These are phyloP conservation scores for Aureobasidium sp. DNA, from an alignment of 2,329 filamentous ascomycete genomes.

Conservation along the genomic window DNA sequence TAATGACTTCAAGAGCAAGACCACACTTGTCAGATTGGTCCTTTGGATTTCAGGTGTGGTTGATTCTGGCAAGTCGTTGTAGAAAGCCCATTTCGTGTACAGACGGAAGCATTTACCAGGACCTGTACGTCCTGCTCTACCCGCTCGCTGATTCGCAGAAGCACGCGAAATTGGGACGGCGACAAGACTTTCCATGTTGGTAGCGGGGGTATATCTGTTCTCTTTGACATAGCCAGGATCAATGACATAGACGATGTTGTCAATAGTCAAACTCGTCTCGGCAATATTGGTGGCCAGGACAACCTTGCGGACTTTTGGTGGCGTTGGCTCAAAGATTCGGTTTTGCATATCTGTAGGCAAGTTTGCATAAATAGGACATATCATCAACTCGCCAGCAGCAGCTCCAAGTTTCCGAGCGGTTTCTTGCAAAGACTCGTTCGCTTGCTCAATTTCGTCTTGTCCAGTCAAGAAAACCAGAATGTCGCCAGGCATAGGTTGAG, in stretches of 20 bases:
- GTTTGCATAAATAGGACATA: conserved; percentile 91
- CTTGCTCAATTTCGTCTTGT: conserved; percentile 90
- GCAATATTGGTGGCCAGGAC: conserved; percentile 95
- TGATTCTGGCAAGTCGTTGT: conserved; percentile 89
- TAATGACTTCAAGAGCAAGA: conserved; percentile 78
- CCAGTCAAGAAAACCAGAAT: conserved; percentile 93
- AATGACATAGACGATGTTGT: conserved; percentile 93
- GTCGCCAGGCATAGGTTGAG: conserved; percentile 67
- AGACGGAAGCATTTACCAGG: conserved; percentile 89
- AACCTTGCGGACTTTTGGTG: conserved; percentile 76
- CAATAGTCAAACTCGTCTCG: conserved; percentile 90
- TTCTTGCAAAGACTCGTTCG: conserved; percentile 74
- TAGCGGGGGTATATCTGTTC: conserved; percentile 83
- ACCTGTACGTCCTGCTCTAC: conserved; percentile 83
- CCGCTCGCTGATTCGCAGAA: conserved; percentile 85
- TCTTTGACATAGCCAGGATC: conserved; percentile 95
- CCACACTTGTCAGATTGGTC: conserved; percentile 75
- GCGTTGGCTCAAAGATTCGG: conserved; percentile 91
- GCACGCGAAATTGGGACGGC: conserved; percentile 87
- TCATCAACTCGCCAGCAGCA: conserved; percentile 76
- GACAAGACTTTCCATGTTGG: conserved; percentile 85
- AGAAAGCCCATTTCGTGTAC: conserved; percentile 80
- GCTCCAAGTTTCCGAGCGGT: conserved; percentile 79
- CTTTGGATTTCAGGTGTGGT: conserved; percentile 90
- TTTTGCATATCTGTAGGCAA: conserved; percentile 82